A percentile compares a stretch with the other conserved stretches of the same genome.
Evolutionary conservation across 2,329 filamentous ascomycete genomes (phyloP).

Genomic region (Tetracladium maxilliforme): DNA sequence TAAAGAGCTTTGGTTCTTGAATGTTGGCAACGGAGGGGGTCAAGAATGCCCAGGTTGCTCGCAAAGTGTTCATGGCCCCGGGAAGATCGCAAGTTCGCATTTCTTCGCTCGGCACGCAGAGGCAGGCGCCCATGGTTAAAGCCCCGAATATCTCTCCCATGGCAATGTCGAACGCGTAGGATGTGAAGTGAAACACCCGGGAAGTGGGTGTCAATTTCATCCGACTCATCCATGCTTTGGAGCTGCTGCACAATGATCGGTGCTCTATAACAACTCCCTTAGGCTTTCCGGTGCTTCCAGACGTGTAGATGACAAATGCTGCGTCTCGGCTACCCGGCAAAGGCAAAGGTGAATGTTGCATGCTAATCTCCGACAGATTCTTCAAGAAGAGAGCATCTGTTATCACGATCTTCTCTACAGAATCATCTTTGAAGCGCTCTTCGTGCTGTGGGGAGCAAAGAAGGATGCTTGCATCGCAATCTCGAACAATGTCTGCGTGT

Average conservation of each 20-base stretch:
- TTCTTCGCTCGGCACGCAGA: constrained; percentile 52
- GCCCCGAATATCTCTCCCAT: constrained; percentile 14
- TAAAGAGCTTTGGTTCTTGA: constrained; percentile 70
- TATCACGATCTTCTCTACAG: too few relatives aligned
- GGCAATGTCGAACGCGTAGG: constrained; percentile 55
- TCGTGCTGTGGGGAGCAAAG: neutral
- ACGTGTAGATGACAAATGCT: neutral
- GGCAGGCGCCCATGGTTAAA: constrained; percentile 47
- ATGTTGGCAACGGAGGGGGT: constrained; percentile 53
- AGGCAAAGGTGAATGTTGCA: too few relatives aligned
- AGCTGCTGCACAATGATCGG: constrained; percentile 60
- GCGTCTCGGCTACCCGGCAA: neutral
- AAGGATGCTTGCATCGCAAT: neutral
- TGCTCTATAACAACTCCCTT: constrained; percentile 76
- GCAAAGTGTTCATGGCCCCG: constrained; percentile 40
- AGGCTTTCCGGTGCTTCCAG: constrained; percentile 69
- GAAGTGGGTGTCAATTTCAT: constrained; percentile 13
- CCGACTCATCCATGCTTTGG: constrained; percentile 63
- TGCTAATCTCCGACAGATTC: too few relatives aligned
- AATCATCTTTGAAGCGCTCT: too few relatives aligned
- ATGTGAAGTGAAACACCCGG: constrained; percentile 75
- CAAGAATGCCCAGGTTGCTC: constrained; percentile 23
- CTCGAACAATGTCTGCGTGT: neutral
- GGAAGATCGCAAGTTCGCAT: constrained; percentile 61
- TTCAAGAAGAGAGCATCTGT: too few relatives aligned